These are phyloP conservation scores for Pythium rishiriense DNA, from an alignment of 352 stramenopile species.

Conservation along the genomic window DNA sequence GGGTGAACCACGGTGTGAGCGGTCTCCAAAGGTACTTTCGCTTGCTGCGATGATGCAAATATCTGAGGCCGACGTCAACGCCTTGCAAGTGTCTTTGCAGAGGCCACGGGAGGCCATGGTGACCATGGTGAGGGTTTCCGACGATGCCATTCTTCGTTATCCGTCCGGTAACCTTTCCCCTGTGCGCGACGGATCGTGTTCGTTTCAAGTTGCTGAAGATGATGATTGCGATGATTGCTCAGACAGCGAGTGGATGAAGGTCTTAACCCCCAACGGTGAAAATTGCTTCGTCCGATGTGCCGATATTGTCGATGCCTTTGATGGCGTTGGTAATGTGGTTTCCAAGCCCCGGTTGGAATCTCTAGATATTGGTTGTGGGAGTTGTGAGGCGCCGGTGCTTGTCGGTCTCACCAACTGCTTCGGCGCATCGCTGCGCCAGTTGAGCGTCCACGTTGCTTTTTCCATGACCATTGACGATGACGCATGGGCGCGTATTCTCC, in stretches of 20 bases:
- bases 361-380: constrained; percentile 1
- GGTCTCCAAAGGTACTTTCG: constrained; percentile 4
- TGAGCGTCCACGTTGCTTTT: constrained; percentile 9
- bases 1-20: not conserved
- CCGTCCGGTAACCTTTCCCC: not conserved
- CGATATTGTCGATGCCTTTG: constrained; percentile 6
- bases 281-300: not conserved
- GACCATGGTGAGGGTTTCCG: not conserved
- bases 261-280: not conserved
- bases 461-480: not conserved
- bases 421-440: not conserved
- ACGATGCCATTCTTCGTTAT: not conserved
- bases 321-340: not conserved
- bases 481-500: not conserved
- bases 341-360: not conserved
- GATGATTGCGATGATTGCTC: too few species aligned
- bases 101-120: not conserved
- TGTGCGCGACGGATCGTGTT: not conserved
- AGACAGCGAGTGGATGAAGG: not conserved
- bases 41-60: constrained; percentile 13
- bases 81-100: not conserved
- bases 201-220: constrained; percentile 2
- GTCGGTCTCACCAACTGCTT: not conserved
- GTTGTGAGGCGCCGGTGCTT: not conserved
- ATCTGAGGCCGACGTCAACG: not conserved